Evolutionary conservation across 129 eudicot genomes (phyloP), one percentile per base, ranked within the genome.

Genomic region (Centaurea solstitialis): DNA sequence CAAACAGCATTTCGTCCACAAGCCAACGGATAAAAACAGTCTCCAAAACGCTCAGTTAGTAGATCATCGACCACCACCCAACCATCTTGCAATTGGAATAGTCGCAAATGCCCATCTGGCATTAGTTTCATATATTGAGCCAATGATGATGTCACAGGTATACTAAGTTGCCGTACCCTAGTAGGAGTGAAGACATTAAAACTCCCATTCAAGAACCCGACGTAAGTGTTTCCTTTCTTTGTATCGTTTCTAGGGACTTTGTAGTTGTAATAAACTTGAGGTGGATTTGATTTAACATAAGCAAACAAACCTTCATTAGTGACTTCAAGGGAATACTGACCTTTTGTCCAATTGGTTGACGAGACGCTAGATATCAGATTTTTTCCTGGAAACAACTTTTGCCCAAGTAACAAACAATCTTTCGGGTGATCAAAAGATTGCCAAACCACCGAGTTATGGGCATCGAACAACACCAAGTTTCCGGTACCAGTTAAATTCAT

Each of bases 1-100:
- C 90, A 87, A 74, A 87, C 38, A 2, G 83, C 80, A 50, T 84
- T 83, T 28, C 45, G 69, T 2, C 90, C 86, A 61, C 87, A 87
- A 4, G 35, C 59, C 39, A 76, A 57, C 23, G 84, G 84, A 73
- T 79, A 84, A 12, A 3, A 12, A 61, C 84, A 73, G n/a, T 66
- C 68, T 4, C n/a, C 50, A 1, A 61, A 1, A n/a, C 1, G 33
- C 30, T 26, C 1, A 2, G 7, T 20, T 4, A 65, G 30, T 21
- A 61, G 6, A 28, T 80, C 82, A 23, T 1, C 0, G 2, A 57
- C 43, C 72, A 17, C 73, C 1, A 1, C 35, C 38, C 41, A 82
- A n/a, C n/a, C n/a, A n/a, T n/a, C 37, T 66, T 15, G 22, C 88
- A 83, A 80, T 68, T 84, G 84, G 53, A 76, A 74, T 17, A 87